Evolutionary conservation across 2,329 filamentous ascomycete genomes (phyloP).

Genomic region (Sporothrix protearum): DNA sequence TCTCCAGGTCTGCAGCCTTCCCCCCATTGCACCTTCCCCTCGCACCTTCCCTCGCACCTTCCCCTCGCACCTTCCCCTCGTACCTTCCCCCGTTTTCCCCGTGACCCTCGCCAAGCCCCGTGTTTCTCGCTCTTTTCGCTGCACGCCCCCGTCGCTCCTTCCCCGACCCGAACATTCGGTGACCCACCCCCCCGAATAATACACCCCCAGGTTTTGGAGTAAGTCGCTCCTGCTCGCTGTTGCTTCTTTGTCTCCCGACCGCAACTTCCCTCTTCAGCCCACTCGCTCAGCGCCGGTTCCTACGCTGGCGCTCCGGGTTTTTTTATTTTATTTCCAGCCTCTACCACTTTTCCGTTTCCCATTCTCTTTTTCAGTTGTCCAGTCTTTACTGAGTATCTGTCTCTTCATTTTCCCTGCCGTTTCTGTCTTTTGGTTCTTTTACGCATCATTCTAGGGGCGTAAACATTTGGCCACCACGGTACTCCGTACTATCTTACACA

Average conservation of each 20-base stretch:
- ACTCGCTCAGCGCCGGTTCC: conserved; percentile 4
- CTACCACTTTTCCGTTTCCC: not conserved
- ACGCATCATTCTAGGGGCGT: too few species aligned
- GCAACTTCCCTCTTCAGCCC: not conserved
- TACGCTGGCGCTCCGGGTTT: not conserved
- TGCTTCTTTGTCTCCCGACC: conserved; percentile 3
- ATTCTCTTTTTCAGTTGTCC: not conserved
- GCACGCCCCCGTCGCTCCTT: not conserved
- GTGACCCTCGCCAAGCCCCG: conserved; percentile 4
- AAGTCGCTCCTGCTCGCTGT: not conserved
- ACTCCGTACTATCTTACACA: not conserved
- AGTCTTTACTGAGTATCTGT: not conserved
- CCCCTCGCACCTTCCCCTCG: not conserved
- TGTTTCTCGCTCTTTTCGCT: not conserved
- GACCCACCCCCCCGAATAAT: conserved; percentile 6
- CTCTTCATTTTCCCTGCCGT: not conserved
- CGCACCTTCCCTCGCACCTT: not conserved
- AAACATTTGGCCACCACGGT: conserved; percentile 3
- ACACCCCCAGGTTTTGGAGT: not conserved
- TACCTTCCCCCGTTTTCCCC: not conserved
- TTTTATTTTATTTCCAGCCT: not conserved
- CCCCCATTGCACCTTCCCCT: not conserved
- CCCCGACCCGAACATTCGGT: conserved; percentile 5
- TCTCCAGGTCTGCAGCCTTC: not conserved
- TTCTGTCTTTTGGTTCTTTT: not conserved